Conservation (phyloP, 2,329 filamentous ascomycete genomes). For the Cylindrodendrum hubeiense region DNA sequence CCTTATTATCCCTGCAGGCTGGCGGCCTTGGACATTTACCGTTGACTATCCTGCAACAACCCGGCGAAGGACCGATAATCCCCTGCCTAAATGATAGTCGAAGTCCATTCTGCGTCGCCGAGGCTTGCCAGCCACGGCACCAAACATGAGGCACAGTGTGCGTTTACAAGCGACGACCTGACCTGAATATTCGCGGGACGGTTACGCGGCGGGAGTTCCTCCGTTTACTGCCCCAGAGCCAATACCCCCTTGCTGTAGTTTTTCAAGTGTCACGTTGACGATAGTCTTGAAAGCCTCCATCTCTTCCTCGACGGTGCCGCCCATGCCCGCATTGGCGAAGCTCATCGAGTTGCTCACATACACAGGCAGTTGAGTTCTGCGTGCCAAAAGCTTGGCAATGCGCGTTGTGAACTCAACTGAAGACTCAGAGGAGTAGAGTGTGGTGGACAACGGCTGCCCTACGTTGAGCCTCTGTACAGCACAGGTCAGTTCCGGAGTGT, state of each 20-base stretch:
- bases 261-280: slow-evolving; percentile 71
- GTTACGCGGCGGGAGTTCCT: background rate
- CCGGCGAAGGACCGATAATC: background rate
- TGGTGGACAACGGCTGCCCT: slow-evolving; percentile 78
- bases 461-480: slow-evolving; percentile 62
- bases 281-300: slow-evolving; percentile 87
- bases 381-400: slow-evolving; percentile 85
- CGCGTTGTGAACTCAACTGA: slow-evolving; percentile 90
- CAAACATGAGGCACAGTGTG: background rate
- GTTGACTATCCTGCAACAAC: background rate
- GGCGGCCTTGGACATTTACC: background rate
- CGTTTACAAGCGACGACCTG: background rate
- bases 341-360: slow-evolving; percentile 93
- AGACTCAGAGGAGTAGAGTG: slow-evolving; percentile 80
- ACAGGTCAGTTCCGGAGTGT: slow-evolving; percentile 27
- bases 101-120: background rate
- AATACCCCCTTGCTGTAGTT: slow-evolving; percentile 40
- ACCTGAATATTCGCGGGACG: background rate
- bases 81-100: background rate
- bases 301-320: slow-evolving; percentile 90
- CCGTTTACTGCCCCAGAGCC: slow-evolving; percentile 19
- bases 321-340: slow-evolving; percentile 78
- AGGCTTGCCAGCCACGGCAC: background rate
- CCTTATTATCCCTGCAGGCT: background rate
- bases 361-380: slow-evolving; percentile 78